These are phyloP conservation scores for Beauveria asiatica DNA, from an alignment of 2,329 filamentous ascomycete species.

Conservation along the genomic window DNA sequence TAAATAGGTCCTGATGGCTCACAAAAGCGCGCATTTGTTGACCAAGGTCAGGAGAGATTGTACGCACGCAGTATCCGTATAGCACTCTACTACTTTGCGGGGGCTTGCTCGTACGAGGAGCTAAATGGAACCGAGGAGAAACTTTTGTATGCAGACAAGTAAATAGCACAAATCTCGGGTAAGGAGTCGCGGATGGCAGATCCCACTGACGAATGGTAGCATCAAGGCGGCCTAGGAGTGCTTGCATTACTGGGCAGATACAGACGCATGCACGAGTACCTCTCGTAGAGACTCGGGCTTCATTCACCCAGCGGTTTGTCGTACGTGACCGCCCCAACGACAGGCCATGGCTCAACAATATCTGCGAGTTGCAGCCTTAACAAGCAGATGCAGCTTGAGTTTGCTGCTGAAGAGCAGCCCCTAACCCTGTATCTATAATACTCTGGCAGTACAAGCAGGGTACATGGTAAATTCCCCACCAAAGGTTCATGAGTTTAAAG, in stretches of 20 bases:
- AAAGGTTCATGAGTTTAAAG: neutral
- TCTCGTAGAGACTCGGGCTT: neutral
- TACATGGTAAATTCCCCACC: neutral
- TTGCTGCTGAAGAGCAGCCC: neutral
- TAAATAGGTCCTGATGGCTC: too few relatives aligned
- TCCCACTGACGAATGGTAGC: neutral
- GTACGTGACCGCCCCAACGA: neutral
- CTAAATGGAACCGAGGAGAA: neutral
- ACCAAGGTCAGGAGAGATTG: too few relatives aligned
- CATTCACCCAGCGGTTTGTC: neutral
- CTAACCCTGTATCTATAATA: neutral
- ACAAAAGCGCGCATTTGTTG: too few relatives aligned
- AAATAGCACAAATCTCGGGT: neutral
- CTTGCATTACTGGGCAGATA: neutral
- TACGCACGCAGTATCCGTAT: too few relatives aligned
- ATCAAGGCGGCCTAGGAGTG: neutral
- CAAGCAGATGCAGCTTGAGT: neutral
- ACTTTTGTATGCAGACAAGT: neutral
- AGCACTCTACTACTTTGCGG: too few relatives aligned
- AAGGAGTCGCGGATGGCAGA: neutral
- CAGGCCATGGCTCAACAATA: neutral
- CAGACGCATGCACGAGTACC: neutral
- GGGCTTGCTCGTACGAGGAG: too few relatives aligned
- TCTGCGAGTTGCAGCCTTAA: neutral
- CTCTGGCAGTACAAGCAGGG: neutral